phyloP scores from a whole-genome alignment of 2,329 filamentous ascomycete species.

The Aulographum hederae region DNA sequence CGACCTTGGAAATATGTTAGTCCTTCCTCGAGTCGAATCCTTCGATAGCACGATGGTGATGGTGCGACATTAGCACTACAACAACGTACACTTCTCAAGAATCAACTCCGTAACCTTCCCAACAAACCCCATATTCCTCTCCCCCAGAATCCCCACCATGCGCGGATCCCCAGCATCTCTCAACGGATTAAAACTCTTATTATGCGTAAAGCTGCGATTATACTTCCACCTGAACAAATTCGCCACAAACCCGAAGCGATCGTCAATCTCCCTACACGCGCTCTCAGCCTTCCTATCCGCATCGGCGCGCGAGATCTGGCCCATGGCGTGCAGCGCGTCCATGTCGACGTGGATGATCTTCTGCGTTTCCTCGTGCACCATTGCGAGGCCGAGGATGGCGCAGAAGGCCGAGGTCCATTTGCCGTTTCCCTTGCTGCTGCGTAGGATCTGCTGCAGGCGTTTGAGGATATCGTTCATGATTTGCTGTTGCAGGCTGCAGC shows the following conservation, averaged over 20 bases:
- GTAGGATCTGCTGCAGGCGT: slow-evolving; percentile 27
- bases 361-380: slow-evolving; percentile 29
- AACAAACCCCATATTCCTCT: slow-evolving; percentile 17
- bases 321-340: slow-evolving; percentile 18
- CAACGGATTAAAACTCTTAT: slow-evolving; percentile 22
- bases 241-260: slow-evolving; percentile 23
- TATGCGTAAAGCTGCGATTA: slow-evolving; percentile 12
- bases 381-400: slow-evolving; percentile 26
- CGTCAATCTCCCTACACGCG: slow-evolving; percentile 25
- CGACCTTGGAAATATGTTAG: too few relatives aligned
- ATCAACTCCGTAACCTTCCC: slow-evolving; percentile 18
- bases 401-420: slow-evolving; percentile 28
- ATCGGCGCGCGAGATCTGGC: slow-evolving; percentile 10
- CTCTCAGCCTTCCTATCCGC: slow-evolving; percentile 16
- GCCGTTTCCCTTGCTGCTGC: slow-evolving; percentile 22
- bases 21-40: too few relatives aligned
- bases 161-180: slow-evolving; percentile 14
- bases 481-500: slow-evolving; percentile 21
- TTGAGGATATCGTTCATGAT: slow-evolving; percentile 25
- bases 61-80: neutral
- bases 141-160: slow-evolving; percentile 20
- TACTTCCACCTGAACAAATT: slow-evolving; percentile 30
- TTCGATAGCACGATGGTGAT: slow-evolving; percentile 12
- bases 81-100: slow-evolving; percentile 22
- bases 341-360: slow-evolving; percentile 25